These are phyloP conservation scores for Hibiscus tridactylites DNA, from an alignment of 345 rosid species.

Conservation along the genomic window DNA sequence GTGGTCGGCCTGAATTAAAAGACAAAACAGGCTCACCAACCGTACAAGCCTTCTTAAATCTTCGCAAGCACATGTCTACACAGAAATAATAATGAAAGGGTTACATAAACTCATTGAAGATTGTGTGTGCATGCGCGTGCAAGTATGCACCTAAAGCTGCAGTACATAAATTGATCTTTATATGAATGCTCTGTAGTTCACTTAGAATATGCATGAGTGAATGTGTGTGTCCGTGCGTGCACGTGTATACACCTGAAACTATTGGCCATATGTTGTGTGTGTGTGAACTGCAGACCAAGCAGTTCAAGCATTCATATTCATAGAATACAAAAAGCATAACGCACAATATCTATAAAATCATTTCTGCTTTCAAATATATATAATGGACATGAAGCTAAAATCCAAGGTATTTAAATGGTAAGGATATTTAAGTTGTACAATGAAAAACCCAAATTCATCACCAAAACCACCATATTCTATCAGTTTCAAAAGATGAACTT, in stretches of 20 bases:
- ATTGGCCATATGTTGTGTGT: no score
- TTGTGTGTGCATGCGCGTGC: not conserved
- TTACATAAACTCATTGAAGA: slow-evolving; percentile 1
- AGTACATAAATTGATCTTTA: no score
- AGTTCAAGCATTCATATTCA: no score
- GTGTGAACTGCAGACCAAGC: no score
- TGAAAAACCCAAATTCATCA: no score
- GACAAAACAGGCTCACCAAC: slow-evolving; percentile 65
- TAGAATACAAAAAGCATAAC: not conserved
- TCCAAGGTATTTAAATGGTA: not conserved
- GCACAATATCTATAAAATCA: not conserved
- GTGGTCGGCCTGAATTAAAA: slow-evolving; percentile 52
- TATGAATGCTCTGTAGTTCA: no score
- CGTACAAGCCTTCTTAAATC: slow-evolving; percentile 47
- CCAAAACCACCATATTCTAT: not conserved
- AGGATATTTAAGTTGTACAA: not conserved
- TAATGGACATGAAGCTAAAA: not conserved
- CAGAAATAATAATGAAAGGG: slow-evolving; percentile 5
- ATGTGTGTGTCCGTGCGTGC: no score
- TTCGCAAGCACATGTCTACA: slow-evolving; percentile 73
- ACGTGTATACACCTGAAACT: no score
- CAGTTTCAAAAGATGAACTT: not conserved
- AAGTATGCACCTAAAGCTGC: not conserved
- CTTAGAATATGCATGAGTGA: no score
- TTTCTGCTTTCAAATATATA: not conserved